Percentiles rank a stretch among this genome's conserved stretches.
Conservation (phyloP, 2,329 filamentous ascomycete species). For the Xylariaceae sp. region DNA sequence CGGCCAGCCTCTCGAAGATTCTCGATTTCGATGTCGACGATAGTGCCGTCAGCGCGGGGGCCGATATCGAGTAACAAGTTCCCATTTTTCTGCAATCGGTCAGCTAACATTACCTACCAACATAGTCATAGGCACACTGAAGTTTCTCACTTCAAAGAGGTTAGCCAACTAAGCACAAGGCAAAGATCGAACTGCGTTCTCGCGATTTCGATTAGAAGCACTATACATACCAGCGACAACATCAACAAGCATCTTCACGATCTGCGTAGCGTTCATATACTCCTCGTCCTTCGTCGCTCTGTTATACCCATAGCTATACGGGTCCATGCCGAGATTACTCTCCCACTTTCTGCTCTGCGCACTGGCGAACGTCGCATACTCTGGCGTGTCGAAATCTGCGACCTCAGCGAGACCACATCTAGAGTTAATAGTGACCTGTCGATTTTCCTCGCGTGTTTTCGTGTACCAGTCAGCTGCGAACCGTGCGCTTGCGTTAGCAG, state of each 20-base stretch:
- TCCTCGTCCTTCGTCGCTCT: slow-evolving; percentile 43
- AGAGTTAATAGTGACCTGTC: slow-evolving; percentile 52
- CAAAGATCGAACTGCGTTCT: too few relatives aligned
- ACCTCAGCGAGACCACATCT: slow-evolving; percentile 51
- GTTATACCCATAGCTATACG: slow-evolving; percentile 57
- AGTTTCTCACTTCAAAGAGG: too few relatives aligned
- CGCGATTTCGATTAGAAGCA: too few relatives aligned
- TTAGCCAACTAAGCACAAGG: too few relatives aligned
- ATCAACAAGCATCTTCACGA: slow-evolving; percentile 39
- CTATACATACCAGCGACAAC: slow-evolving; percentile 16
- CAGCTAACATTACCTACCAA: too few relatives aligned
- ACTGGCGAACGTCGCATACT: slow-evolving; percentile 49
- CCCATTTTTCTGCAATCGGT: slow-evolving; percentile 22
- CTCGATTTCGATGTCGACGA: slow-evolving; percentile 44
- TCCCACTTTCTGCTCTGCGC: slow-evolving; percentile 57
- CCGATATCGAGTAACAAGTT: slow-evolving; percentile 56
- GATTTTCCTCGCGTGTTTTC: slow-evolving; percentile 33
- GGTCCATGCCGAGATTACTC: slow-evolving; percentile 56
- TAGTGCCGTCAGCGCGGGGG: slow-evolving; percentile 51
- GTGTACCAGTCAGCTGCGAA: slow-evolving; percentile 43
- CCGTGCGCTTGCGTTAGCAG: slow-evolving; percentile 37
- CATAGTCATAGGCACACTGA: too few relatives aligned
- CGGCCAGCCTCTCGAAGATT: slow-evolving; percentile 47
- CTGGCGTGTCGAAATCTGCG: slow-evolving; percentile 57
- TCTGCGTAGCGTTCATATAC: slow-evolving; percentile 49